Evolutionary conservation across 768 basidiomycete species (phyloP).

Genomic region (Austroboletus festivus): DNA sequence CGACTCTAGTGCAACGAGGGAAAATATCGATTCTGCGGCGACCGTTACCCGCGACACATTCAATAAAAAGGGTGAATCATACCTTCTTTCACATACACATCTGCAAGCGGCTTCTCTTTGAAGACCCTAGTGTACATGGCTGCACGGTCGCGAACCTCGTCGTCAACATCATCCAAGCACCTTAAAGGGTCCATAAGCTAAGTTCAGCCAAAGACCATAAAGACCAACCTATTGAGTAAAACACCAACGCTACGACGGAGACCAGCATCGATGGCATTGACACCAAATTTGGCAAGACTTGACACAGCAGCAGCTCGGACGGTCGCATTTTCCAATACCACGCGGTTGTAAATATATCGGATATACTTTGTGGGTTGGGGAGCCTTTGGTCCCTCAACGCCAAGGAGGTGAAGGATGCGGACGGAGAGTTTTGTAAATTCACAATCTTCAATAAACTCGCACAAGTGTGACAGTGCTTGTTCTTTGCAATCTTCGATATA

Average conservation of each 20-base stretch:
- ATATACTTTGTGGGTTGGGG: conserved; percentile 98
- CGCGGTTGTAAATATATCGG: conserved; percentile 99
- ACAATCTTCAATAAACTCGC: conserved; percentile 99
- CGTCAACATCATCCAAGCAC: conserved; percentile 97
- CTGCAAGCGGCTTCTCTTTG: conserved; percentile 74
- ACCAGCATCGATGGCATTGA: conserved; percentile 74
- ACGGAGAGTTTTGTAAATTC: conserved; percentile 99
- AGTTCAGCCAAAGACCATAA: neutral
- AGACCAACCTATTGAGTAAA: conserved; percentile 70
- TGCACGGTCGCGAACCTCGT: conserved; percentile 97
- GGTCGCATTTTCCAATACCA: conserved; percentile 96
- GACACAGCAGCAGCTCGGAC: conserved; percentile 96
- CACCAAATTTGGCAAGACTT: conserved; percentile 94
- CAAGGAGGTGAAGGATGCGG: conserved; percentile 91
- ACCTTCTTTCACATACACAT: conserved; percentile 93
- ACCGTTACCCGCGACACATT: conserved; percentile 6
- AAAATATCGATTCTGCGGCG: conserved; percentile 93
- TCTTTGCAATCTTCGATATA: conserved; percentile 95
- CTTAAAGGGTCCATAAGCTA: conserved; percentile 37
- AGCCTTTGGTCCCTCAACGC: conserved; percentile 93
- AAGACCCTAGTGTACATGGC: conserved; percentile 89
- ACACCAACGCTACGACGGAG: conserved; percentile 86
- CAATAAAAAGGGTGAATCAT: neutral
- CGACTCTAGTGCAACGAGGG: conserved; percentile 83
- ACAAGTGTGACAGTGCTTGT: conserved; percentile 94